Conservation (phyloP, 176 grass and related monocot genomes). For the Leersia perrieri region DNA sequence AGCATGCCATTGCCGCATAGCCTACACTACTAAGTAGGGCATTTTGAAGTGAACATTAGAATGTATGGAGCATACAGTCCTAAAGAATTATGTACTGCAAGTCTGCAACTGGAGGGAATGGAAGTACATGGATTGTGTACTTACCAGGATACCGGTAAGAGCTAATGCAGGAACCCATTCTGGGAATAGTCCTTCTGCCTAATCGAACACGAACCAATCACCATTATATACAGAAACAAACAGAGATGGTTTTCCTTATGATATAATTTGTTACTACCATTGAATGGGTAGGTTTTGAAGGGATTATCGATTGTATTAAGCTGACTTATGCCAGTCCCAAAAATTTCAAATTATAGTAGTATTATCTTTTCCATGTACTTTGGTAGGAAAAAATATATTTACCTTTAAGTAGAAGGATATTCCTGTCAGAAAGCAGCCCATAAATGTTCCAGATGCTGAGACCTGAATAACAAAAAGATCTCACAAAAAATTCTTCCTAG, state of each 20-base stretch:
- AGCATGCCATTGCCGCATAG: not conserved
- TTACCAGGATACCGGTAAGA: slow-evolving; percentile 73
- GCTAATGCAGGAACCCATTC: slow-evolving; percentile 60
- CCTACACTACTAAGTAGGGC: not conserved
- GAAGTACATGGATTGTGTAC: not conserved
- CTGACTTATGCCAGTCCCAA: not conserved
- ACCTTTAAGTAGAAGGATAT: slow-evolving; percentile 80
- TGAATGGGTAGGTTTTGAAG: not conserved
- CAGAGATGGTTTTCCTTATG: not conserved
- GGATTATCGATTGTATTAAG: not conserved
- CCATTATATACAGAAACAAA: slow-evolving; percentile 24
- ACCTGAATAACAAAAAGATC: slow-evolving; percentile 48
- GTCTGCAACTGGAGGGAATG: not conserved
- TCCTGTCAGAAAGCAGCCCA: slow-evolving; percentile 62
- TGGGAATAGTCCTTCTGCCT: slow-evolving; percentile 50
- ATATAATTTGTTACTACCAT: not conserved
- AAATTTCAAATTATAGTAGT: not conserved
- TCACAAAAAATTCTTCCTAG: slow-evolving; percentile 30
- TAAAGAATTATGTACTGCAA: not conserved
- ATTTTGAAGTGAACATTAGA: not conserved
- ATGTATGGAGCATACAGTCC: not conserved
- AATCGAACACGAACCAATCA: slow-evolving; percentile 23
- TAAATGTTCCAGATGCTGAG: slow-evolving; percentile 69
- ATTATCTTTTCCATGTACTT: not conserved
- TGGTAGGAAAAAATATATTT: slow-evolving; percentile 4